Evolutionary conservation across 371 early-diverging fungal species (phyloP), one percentile per base, ranked within the genome.

Genomic region (Syncephalastrum contaminatum): DNA sequence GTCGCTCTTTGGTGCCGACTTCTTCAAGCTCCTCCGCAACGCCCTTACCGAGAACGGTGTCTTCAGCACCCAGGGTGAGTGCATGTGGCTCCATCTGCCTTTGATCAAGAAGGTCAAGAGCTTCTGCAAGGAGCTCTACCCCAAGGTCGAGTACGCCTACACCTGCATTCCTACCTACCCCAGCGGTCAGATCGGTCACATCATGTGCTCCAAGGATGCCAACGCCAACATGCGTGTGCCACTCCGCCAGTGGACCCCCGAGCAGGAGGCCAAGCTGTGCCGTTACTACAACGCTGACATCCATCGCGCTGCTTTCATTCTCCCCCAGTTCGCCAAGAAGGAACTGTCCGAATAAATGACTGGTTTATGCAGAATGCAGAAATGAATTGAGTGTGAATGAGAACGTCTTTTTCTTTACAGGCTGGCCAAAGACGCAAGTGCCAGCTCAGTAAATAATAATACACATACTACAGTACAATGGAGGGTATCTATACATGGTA

Each of bases 151-250:
- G 63, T 98, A 98, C 66, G 96, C 96, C 24, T 94, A 88, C 77
- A 88, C 90, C 45, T 88, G 89, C 48, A 92, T 98, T 62, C 98
- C 98, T 57, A 97, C 97, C 45, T 98, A 98, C 73, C 97, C 98
- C 43, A 88, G 88, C 62, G 98, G 98, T 24, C 93, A 94, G 75
- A 98, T 98, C 71, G 98, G 98, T 58, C 91, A 92, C 66, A 85
- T 97, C 64, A 66, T 98, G 49, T 91, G 92, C 78, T 87, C 89
- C 78, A 95, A 91, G 81, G 85, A 91, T 60, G 68, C 76, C 40
- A 70, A 79, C 15, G 75, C 80, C 30, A 80, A 89, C 68, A 67
- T 96, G 55, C 82, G 73, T 60, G 82, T 81, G 72, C 98, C 97
- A 24, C 59, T 88, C 51, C 89, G 96, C 48, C 66, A 70, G 49